Percentiles rank a stretch among this genome's conserved stretches.
Conservation (phyloP, 768 basidiomycete species). For the Boletus pseudopeckii region DNA sequence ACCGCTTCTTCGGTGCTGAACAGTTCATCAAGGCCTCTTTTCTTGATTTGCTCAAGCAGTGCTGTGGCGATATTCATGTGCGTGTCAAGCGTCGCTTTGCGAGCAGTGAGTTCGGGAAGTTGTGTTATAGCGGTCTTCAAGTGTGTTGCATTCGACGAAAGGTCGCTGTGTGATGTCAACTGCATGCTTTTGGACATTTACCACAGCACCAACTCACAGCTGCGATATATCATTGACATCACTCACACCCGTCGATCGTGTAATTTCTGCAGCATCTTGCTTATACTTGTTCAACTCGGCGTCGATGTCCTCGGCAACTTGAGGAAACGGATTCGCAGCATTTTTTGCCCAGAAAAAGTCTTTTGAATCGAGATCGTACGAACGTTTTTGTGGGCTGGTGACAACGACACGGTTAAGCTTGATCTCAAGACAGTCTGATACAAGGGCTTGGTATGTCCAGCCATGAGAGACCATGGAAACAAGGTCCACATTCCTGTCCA, state of each 20-base stretch:
- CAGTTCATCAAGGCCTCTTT: constrained; percentile 91
- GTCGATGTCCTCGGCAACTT: constrained; percentile 98
- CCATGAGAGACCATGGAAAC: constrained; percentile 93
- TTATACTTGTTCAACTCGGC: constrained; percentile 88
- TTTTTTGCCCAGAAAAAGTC: constrained; percentile 99
- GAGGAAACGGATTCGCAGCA: constrained; percentile 93
- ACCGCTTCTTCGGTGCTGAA: constrained; percentile 95
- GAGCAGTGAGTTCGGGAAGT: constrained; percentile 91
- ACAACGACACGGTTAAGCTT: constrained; percentile 94
- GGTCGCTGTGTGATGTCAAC: constrained; percentile 49
- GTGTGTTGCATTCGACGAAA: constrained; percentile 90
- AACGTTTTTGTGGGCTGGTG: constrained; percentile 65
- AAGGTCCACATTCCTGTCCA: constrained; percentile 93
- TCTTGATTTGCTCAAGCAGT: constrained; percentile 91
- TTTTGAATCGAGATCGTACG: constrained; percentile 95
- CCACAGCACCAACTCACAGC: constrained; percentile 52
- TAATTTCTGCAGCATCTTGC: constrained; percentile 95
- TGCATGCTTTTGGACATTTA: background rate
- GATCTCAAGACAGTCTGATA: constrained; percentile 96
- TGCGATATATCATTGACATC: constrained; percentile 95
- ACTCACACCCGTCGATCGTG: constrained; percentile 91
- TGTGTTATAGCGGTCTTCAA: constrained; percentile 97
- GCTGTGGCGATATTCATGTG: constrained; percentile 99
- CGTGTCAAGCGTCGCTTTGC: constrained; percentile 94
- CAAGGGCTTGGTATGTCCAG: constrained; percentile 98